These are phyloP conservation scores for Cladosporium sp. DNA, from an alignment of 2,329 filamentous ascomycete genomes.

Conservation along the genomic window DNA sequence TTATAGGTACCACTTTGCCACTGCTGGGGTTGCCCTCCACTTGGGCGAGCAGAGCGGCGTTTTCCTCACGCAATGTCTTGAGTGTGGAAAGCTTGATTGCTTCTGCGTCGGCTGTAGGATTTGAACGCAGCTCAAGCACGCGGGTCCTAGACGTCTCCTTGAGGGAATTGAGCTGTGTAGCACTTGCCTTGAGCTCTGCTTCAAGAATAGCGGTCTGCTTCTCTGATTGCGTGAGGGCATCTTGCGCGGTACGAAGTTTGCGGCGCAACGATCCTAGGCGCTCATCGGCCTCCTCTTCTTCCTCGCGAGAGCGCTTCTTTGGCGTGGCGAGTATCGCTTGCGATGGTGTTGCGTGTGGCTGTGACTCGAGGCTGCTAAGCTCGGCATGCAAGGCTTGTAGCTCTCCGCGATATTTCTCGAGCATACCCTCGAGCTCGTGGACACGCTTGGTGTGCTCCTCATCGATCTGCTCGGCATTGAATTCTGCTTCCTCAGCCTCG, in stretches of 20 bases:
- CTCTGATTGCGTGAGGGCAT: conserved; percentile 70
- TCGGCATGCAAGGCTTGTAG: conserved; percentile 73
- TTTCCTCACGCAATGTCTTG: conserved; percentile 76
- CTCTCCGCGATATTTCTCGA: conserved; percentile 84
- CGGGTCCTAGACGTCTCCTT: conserved; percentile 74
- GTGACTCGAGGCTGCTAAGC: conserved; percentile 64
- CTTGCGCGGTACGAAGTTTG: conserved; percentile 83
- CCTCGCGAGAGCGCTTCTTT: conserved; percentile 41
- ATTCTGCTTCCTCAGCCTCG: conserved; percentile 83
- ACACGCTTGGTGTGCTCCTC: conserved; percentile 73
- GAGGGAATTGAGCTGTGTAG: conserved; percentile 70
- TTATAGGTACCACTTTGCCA: conserved; percentile 72
- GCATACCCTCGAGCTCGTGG: conserved; percentile 77
- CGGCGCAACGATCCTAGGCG: conserved; percentile 81
- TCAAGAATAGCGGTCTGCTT: conserved; percentile 71
- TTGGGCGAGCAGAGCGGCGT: conserved; percentile 76
- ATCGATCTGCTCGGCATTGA: conserved; percentile 79
- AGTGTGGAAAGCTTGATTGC: conserved; percentile 82
- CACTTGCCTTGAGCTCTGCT: conserved; percentile 71
- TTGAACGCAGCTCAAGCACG: conserved; percentile 82
- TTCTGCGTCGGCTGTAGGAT: conserved; percentile 84
- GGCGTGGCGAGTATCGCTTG: conserved; percentile 65
- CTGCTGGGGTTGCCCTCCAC: conserved; percentile 52
- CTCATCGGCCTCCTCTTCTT: conserved; percentile 60
- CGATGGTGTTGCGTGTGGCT: conserved; percentile 40